Base-by-base conservation (phyloP, 805 yeast genomes). In the Babjeviella inositovora region DNA sequence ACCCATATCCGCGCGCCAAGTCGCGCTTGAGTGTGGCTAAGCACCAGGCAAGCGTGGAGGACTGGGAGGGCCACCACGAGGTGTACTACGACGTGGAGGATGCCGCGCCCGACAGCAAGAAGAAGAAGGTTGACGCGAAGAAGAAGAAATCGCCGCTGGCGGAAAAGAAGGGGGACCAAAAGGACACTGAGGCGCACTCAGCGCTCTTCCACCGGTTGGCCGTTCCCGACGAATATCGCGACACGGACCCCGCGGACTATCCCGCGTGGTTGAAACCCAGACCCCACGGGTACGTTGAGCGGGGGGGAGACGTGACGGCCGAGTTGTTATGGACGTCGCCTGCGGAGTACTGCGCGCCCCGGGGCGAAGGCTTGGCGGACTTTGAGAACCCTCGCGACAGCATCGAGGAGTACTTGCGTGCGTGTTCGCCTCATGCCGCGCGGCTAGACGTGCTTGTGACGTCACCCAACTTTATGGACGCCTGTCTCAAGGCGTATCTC, bases 401-500 rank as follows among this genome's bases (percentile, higher is more conserved):
- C 8, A 43, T 76, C 5, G 79, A 70, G 16, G 36, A 38, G 4
- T 90, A 69, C 36, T 38, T 85, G 4, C 44, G 50, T 5, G 45
- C 47, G 11, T 72, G 85, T 35, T 51, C 47, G 2, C 62, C 65
- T 1, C 50, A 65, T 21, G 90, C 95, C 0, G 47, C 50, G 6
- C 40, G 44, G 5, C 43, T 85, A 8, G 55, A 50, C 0, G 41
- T 87, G 22, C 40, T 62, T 10, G 66, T 74, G 0, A 62, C 63
- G 11, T 67, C 92, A 1, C 84, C 92, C 2, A 85, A 87, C 38
- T 84, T 87, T 34, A 47, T 80, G 30, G 97, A 90, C 49, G 69
- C 73, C 2, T 57, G 77, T 10, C 41, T 81, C 20, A 55, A 66
- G 26, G 57, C 60, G 5, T 55, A 74, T 22, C 38, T 76, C 47